Evolutionary conservation across 306 rosid genomes (phyloP), one percentile per base, ranked within the genome.

Genomic region (Vicia sativa): DNA sequence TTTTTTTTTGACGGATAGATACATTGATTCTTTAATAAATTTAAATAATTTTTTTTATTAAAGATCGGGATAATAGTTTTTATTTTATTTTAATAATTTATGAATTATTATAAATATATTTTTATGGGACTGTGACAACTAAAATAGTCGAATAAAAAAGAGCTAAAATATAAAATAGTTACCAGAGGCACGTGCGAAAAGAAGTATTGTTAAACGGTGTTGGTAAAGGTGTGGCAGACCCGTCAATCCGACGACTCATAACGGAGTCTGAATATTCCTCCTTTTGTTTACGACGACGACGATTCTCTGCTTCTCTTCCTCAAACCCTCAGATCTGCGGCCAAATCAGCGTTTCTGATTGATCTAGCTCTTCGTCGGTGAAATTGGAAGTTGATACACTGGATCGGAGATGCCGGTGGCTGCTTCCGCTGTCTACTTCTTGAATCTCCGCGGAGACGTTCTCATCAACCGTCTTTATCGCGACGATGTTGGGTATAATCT

Each of bases 381-480:
- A 66, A 73, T 81, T 73, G 77, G 85, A 55, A 61, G 80, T 67
- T 52, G 68, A 71, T 62, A 81, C 89, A 57, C 82, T 62, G 84
- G 84, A 85, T 86, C 88, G 53, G 83, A 71, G 77, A 92, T 92
- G 97, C 96, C 95, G 85, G 90, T 91, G 91, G 90, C 95, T 67
- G 96, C 97, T 78, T 91, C 95, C 77, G 96, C 96, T 62, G 64
- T 89, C 18, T 91, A 89, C 82, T 89, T 91, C 81, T 74, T 91
- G 78, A 89, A 89, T 78, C 96, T 89, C 78, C 96, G 96, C 9
- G 98, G 98, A 0, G 98, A 93, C 73, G 96, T 93, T 68, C 97
- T 93, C 83, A 93, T 90, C 79, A 93, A 90, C 52, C 96, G 98
- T 58, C 98, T 93, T 72, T 90, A 93, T 54, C 97, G 98, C 4